Conservation (phyloP, 1,284 basidiomycete genomes). For the Trametes hirsuta region DNA sequence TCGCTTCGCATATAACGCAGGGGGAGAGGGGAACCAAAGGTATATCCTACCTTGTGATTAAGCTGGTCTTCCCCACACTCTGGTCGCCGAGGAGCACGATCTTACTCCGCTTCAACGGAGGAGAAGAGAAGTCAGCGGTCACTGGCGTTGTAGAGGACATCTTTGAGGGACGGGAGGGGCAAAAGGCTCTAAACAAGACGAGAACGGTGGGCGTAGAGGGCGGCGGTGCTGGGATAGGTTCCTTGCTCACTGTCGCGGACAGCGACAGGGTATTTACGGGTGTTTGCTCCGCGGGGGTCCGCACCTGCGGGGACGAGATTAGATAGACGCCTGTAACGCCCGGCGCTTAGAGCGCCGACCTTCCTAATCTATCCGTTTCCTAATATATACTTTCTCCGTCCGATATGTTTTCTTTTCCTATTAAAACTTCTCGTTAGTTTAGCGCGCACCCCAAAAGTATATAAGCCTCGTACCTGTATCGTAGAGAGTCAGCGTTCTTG, state of each 20-base stretch:
- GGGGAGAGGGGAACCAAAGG: background rate
- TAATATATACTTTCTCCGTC: too few species aligned
- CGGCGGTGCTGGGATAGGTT: background rate
- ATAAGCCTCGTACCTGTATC: too few species aligned
- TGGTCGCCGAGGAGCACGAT: slow-evolving; percentile 94
- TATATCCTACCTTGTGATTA: slow-evolving; percentile 84
- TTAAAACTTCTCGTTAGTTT: too few species aligned
- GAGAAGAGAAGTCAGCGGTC: slow-evolving; percentile 81
- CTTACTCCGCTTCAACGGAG: slow-evolving; percentile 93
- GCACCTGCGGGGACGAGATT: slow-evolving; percentile 8
- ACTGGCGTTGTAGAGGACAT: slow-evolving; percentile 61
- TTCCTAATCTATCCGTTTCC: too few species aligned
- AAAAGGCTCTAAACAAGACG: background rate
- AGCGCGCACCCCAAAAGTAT: too few species aligned
- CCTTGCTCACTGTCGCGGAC: slow-evolving; percentile 25
- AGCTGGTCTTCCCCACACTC: slow-evolving; percentile 94
- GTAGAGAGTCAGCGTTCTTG: too few species aligned
- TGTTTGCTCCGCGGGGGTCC: slow-evolving; percentile 18
- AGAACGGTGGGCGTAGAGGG: background rate
- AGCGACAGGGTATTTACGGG: slow-evolving; percentile 23
- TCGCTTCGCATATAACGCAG: background rate
- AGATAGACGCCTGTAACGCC: too few species aligned
- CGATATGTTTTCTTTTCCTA: too few species aligned
- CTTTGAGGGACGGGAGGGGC: background rate
- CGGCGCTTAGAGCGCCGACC: too few species aligned